Percentiles rank a stretch among this genome's conserved stretches.
phyloP scores from a whole-genome alignment of 495 filamentous ascomycete species.

The Cercophora newfieldiana region DNA sequence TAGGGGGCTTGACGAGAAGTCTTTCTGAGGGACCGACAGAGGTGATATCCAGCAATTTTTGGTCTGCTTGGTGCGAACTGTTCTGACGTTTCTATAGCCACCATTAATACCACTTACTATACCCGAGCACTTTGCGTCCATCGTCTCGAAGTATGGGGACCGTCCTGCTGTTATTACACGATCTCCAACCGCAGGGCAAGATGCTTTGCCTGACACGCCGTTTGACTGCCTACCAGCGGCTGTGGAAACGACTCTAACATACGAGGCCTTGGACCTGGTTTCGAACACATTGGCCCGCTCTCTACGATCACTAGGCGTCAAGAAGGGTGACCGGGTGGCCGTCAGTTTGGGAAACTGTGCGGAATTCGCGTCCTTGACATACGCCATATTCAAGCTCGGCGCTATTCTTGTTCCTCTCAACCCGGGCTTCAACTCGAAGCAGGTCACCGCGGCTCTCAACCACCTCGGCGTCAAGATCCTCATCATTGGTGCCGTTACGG shows the following conservation, averaged over 20 bases:
- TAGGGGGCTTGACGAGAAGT: constrained; percentile 24
- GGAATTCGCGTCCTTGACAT: constrained; percentile 79
- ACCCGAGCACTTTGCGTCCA: constrained; percentile 73
- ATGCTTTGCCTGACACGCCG: constrained; percentile 19
- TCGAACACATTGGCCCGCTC: constrained; percentile 80
- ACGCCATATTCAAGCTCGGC: constrained; percentile 90
- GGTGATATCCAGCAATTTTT: constrained; percentile 10
- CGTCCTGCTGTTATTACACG: constrained; percentile 58
- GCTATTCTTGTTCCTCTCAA: constrained; percentile 92
- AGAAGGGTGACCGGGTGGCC: constrained; percentile 82
- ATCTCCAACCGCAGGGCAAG: constrained; percentile 29
- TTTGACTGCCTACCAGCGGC: constrained; percentile 12
- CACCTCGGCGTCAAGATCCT: constrained; percentile 77
- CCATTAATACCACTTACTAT: constrained; percentile 55
- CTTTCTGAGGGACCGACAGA: constrained; percentile 27
- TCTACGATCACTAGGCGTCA: constrained; percentile 69
- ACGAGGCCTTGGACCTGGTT: constrained; percentile 67
- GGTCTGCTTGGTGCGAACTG: not conserved
- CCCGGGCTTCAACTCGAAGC: constrained; percentile 79
- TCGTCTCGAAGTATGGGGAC: constrained; percentile 74
- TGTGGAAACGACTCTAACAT: constrained; percentile 61
- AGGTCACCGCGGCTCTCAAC: constrained; percentile 74
- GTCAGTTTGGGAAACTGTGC: constrained; percentile 83
- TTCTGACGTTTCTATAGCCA: constrained; percentile 15
- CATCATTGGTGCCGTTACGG: constrained; percentile 82